Evolutionary conservation across 106 monocot genomes (phyloP), one percentile per base, ranked within the genome.

Genomic region (Amphibolis antarctica): DNA sequence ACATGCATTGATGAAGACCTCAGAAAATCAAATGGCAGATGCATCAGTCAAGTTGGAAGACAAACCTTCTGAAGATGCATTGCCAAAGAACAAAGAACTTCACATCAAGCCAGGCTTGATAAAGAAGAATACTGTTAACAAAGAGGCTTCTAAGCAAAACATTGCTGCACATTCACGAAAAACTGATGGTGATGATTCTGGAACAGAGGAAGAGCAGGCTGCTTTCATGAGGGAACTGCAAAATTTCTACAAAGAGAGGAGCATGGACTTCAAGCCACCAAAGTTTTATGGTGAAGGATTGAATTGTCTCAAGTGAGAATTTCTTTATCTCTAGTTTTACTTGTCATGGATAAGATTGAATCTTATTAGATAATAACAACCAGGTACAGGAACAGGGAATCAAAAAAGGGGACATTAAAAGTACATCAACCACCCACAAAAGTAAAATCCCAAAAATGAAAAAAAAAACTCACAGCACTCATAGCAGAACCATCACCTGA

Each of bases 281-380:
- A 96, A 85, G 75, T 96, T 96, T 53, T 96, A 96, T 51, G 90
- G 96, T n/a, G 85, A 84, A 77, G 86, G 84, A 30, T 71, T 96
- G 60, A 96, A 96, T 80, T 96, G 94, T 62, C 74, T 96, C 26
- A 96, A 96, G 89, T 96, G 68, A 72, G 86, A 53, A 53, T 46
- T 30, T 59, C 6, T 1, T 44, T 71, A n/a, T 55, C 47, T 9
- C 30, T 44, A 0, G 4, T 0, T 57, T 27, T 57, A 26, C 17
- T 57, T 57, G 28, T 30, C 28, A 14, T 28, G 3, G 12, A 15
- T 14, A 57, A n/a, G n/a, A n/a, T n/a, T n/a, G n/a, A n/a, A n/a
- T n/a, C n/a, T n/a, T n/a, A n/a, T n/a, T n/a, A n/a, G n/a, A n/a
- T n/a, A n/a, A n/a, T n/a, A n/a, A n/a, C n/a, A n/a, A n/a, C n/a